phyloP scores from a whole-genome alignment of 257 asterid species.

The Solanum piurae region DNA sequence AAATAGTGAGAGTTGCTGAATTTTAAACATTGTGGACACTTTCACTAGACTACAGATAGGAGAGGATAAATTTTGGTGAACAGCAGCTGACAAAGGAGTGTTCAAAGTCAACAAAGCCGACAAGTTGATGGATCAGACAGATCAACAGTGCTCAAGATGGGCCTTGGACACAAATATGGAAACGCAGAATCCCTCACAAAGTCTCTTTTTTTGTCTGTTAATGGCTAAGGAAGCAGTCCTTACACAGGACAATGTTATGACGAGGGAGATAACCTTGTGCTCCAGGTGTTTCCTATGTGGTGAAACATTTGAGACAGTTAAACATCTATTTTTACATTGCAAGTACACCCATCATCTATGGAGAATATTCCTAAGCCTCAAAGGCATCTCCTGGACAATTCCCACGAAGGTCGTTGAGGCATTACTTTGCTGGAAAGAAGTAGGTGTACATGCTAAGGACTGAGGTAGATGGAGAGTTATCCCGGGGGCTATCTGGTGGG shows the following conservation, averaged over 20 bases:
- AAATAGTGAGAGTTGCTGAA: neutral
- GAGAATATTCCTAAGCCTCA: neutral
- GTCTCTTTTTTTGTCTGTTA: neutral
- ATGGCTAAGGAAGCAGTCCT: neutral
- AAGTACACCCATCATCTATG: neutral
- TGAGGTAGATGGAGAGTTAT: neutral
- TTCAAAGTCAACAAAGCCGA: neutral
- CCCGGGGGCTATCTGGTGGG: neutral
- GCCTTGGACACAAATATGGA: neutral
- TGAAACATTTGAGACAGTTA: neutral
- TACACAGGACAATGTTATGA: neutral
- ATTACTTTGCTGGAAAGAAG: neutral
- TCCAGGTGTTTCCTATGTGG: neutral
- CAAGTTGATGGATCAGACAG: neutral
- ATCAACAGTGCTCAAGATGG: neutral
- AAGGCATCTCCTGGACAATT: neutral
- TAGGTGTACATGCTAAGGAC: neutral
- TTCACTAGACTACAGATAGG: neutral
- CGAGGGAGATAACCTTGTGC: neutral
- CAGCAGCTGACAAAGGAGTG: neutral
- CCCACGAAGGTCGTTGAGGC: neutral
- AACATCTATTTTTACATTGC: neutral
- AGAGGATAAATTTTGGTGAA: neutral
- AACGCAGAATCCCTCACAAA: neutral
- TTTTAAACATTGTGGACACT: neutral